Evolutionary conservation across 495 filamentous ascomycete species (phyloP).

Genomic region (Sabuloglossum arenarium): DNA sequence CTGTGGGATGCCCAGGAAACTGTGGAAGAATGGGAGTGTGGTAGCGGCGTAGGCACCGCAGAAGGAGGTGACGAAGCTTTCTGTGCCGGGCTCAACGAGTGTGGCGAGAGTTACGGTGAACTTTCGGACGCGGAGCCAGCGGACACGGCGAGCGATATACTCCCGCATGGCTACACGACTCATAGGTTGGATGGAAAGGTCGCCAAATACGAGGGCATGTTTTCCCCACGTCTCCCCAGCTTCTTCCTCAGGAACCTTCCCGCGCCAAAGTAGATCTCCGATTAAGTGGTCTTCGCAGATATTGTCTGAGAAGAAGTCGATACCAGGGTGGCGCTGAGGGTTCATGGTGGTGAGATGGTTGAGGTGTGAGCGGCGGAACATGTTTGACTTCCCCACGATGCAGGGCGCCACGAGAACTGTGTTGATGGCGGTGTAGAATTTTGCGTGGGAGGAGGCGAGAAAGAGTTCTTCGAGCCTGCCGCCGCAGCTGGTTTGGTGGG

Average conservation of each 20-base stretch:
- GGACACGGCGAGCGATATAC: slow-evolving; percentile 63
- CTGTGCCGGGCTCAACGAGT: slow-evolving; percentile 83
- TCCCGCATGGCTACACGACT: slow-evolving; percentile 54
- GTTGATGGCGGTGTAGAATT: slow-evolving; percentile 97
- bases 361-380: slow-evolving; percentile 89
- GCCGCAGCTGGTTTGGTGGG: slow-evolving; percentile 22
- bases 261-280: slow-evolving; percentile 67
- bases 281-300: slow-evolving; percentile 98
- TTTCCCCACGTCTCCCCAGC: slow-evolving; percentile 35
- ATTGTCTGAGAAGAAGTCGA: slow-evolving; percentile 84
- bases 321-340: slow-evolving; percentile 34
- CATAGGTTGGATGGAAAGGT: slow-evolving; percentile 80
- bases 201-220: slow-evolving; percentile 65
- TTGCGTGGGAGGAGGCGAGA: slow-evolving; percentile 81
- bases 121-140: slow-evolving; percentile 87
- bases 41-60: slow-evolving; percentile 65
- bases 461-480: slow-evolving; percentile 86
- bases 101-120: slow-evolving; percentile 83
- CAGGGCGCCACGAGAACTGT: slow-evolving; percentile 79
- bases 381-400: slow-evolving; percentile 91
- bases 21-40: slow-evolving; percentile 33
- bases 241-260: slow-evolving; percentile 9
- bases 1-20: slow-evolving; percentile 31
- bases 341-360: slow-evolving; percentile 44
- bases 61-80: slow-evolving; percentile 62